A percentile compares a stretch with the other conserved stretches of the same genome.
Evolutionary conservation across 352 stramenopile species (phyloP).

Genomic region (Thraustochytrium striatum): DNA sequence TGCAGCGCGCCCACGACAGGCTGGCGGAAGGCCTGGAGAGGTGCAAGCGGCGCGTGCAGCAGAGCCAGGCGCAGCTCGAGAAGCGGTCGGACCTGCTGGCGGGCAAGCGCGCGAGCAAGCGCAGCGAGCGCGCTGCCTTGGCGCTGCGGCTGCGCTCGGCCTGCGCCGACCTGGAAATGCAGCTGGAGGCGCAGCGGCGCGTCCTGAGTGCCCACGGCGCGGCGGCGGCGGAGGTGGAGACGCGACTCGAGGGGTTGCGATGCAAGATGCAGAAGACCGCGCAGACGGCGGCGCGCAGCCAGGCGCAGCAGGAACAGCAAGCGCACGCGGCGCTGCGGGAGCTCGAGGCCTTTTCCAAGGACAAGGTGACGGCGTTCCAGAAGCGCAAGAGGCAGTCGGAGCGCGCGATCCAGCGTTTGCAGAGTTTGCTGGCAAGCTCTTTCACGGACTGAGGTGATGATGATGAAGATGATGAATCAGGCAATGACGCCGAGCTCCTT

Average conservation of each 20-base stretch:
- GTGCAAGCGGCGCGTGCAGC: not conserved
- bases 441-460: too few species aligned
- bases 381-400: too few species aligned
- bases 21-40: too few species aligned
- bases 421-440: too few species aligned
- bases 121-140: not conserved
- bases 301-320: not conserved
- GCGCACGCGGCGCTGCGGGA: not conserved
- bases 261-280: too few species aligned
- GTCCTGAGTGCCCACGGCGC: not conserved
- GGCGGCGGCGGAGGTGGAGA: not conserved
- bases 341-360: too few species aligned
- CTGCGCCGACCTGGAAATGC: not conserved
- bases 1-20: too few species aligned
- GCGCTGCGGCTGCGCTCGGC: not conserved
- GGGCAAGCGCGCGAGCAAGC: not conserved
- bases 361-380: too few species aligned
- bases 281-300: not conserved
- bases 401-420: too few species aligned
- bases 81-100: not conserved
- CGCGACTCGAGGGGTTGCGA: too few species aligned
- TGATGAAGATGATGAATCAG: conserved; percentile 14
- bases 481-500: conserved; percentile 61
- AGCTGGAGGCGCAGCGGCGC: not conserved
- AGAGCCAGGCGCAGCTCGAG: not conserved